Base-by-base conservation (phyloP, 2,329 filamentous ascomycete genomes). In the Curvularia sp. region DNA sequence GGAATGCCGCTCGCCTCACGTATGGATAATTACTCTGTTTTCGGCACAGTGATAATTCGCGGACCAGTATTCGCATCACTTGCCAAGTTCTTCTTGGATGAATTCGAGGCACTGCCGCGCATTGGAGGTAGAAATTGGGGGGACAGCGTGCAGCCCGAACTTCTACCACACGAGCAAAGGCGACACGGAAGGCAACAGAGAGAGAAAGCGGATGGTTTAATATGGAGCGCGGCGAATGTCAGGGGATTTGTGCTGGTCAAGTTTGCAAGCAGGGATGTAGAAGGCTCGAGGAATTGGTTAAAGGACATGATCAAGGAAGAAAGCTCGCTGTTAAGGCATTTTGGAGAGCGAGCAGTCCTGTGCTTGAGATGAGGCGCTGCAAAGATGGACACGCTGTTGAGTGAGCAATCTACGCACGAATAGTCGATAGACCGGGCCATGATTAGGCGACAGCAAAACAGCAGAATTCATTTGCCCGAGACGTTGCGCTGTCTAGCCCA, bases 231-330 rank as follows among this genome's bases (percentile, higher is more conserved):
- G 10, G 76, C 76, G 2, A 72, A 73, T 50, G 72, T 77, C 15
- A 61, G 76, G n/a, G 73, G 92, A 3, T 97, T 94, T 71, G 89
- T 95, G 3, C 84, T 97, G 25, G 89, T 98, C 66, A 98, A 98
- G 76, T 96, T 98, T 74, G 92, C 91, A 1, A 91, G 93, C 1
- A 84, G 83, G 53, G 89, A 89, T 43, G 89, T 97, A 23, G 93
- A 98, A 75, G 89, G 89, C 25, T 93, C 89, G 3, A 86, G 91
- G 65, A 80, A 85, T 46, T 98, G 93, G 92, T 82, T 98, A 57
- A 87, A 87, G 9, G 83, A 82, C 6, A 90, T 97, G 85, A 79
- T 97, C 46, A 78, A 82, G 45, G 83, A 86, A 61, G 92, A 97
- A 74, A 91, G 90, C 1, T 93, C 86, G 61, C 82, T 97, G 9